These are phyloP conservation scores for Tolypocladium pustulatum DNA, from an alignment of 2,329 filamentous ascomycete genomes.

Conservation along the genomic window DNA sequence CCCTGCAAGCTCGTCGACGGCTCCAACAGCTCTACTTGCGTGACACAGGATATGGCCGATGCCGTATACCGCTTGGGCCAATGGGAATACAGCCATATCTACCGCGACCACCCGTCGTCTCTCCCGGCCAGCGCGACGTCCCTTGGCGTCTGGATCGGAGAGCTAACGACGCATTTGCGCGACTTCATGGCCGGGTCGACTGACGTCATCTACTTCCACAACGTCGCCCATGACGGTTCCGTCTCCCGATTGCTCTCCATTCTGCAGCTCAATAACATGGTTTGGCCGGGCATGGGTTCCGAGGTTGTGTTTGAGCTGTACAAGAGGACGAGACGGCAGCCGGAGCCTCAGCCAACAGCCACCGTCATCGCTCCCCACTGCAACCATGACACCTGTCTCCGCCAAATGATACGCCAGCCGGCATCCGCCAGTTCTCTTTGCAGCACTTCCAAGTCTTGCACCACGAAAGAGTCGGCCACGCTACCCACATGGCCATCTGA, in stretches of 20 bases:
- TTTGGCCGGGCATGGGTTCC: slow-evolving; percentile 76
- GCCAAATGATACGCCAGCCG: slow-evolving; percentile 15
- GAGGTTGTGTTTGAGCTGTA: slow-evolving; percentile 73
- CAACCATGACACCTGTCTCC: slow-evolving; percentile 18
- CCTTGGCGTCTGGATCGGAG: slow-evolving; percentile 65
- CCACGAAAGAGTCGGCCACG: neutral
- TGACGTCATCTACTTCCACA: slow-evolving; percentile 52
- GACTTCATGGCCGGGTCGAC: slow-evolving; percentile 31
- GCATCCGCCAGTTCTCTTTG: slow-evolving; percentile 14
- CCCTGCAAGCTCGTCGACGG: slow-evolving; percentile 50
- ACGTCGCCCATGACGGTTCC: slow-evolving; percentile 72
- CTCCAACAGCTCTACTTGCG: slow-evolving; percentile 41
- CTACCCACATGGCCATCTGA: slow-evolving; percentile 8
- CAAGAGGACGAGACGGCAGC: slow-evolving; percentile 17
- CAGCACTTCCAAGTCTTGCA: neutral
- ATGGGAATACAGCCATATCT: slow-evolving; percentile 73
- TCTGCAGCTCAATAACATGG: slow-evolving; percentile 64
- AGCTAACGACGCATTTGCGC: slow-evolving; percentile 57
- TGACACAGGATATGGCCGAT: slow-evolving; percentile 53
- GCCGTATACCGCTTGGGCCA: slow-evolving; percentile 65
- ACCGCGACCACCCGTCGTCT: slow-evolving; percentile 54
- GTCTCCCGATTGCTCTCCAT: slow-evolving; percentile 57
- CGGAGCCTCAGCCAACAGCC: slow-evolving; percentile 7
- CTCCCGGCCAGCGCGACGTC: slow-evolving; percentile 50
- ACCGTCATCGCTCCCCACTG: slow-evolving; percentile 11